Evolutionary conservation across 129 eudicot genomes (phyloP).

Genomic region (Oenanthe sinensis): DNA sequence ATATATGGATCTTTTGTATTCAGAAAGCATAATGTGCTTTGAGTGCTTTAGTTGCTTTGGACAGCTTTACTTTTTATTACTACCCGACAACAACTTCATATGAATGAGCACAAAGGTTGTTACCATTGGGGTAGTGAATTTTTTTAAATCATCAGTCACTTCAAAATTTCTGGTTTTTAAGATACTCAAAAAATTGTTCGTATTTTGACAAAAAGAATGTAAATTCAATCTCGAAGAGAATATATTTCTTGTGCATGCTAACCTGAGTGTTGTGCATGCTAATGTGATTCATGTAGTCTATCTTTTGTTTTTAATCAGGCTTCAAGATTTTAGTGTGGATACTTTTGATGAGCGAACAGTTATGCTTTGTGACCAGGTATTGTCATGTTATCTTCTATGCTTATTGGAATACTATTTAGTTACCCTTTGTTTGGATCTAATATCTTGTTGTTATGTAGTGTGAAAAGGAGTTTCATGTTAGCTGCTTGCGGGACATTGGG

Average conservation of each 20-base stretch:
- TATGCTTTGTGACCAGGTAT: slow-evolving; percentile 86
- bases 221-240: neutral
- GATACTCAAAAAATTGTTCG: neutral
- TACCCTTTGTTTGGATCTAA: neutral
- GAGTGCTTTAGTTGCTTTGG: neutral
- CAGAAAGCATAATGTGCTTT: too few relatives aligned
- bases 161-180: neutral
- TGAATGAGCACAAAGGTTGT: neutral
- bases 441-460: slow-evolving; percentile 40
- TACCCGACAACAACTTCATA: neutral
- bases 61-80: neutral
- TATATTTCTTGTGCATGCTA: neutral
- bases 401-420: slow-evolving; percentile 1
- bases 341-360: slow-evolving; percentile 87
- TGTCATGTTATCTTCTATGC: slow-evolving; percentile 11
- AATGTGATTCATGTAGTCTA: neutral
- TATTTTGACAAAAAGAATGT: neutral
- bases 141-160: neutral
- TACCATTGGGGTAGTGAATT: neutral
- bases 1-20: too few relatives aligned
- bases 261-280: slow-evolving; percentile 4
- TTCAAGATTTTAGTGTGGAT: slow-evolving; percentile 76
- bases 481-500: slow-evolving; percentile 75
- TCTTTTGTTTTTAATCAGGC: slow-evolving; percentile 32
- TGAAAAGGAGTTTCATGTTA: slow-evolving; percentile 97